These are phyloP conservation scores for Mediolabrus comicus DNA, from an alignment of 108 stramenopile species.

Conservation along the genomic window DNA sequence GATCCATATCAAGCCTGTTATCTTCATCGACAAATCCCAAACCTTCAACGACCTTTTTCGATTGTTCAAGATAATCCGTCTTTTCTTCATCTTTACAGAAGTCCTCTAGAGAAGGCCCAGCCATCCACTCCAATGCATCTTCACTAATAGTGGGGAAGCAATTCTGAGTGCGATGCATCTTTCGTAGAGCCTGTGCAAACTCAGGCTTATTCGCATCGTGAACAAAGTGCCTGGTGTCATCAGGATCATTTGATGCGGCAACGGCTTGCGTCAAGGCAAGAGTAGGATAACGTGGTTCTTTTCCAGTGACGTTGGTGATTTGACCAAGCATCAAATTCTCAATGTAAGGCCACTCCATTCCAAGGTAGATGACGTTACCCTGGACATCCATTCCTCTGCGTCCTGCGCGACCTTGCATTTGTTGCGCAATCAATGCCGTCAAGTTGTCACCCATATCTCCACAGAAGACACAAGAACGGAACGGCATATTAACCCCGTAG, in stretches of 20 bases:
- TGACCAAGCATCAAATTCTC: slow-evolving; percentile 98
- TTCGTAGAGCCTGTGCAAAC: slow-evolving; percentile 72
- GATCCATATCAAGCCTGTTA: slow-evolving; percentile 81
- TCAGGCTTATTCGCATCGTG: slow-evolving; percentile 59
- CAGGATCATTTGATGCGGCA: slow-evolving; percentile 83
- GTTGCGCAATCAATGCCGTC: slow-evolving; percentile 96
- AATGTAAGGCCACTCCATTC: slow-evolving; percentile 96
- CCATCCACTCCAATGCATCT: slow-evolving; percentile 84
- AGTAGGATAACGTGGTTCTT: slow-evolving; percentile 93
- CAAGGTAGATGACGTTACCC: slow-evolving; percentile 97
- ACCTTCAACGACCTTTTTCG: slow-evolving; percentile 62
- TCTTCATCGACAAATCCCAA: slow-evolving; percentile 80
- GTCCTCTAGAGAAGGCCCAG: slow-evolving; percentile 74
- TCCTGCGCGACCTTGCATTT: slow-evolving; percentile 99
- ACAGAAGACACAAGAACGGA: slow-evolving; percentile 98
- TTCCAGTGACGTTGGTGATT: slow-evolving; percentile 93
- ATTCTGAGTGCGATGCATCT: slow-evolving; percentile 69
- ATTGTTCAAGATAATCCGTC: slow-evolving; percentile 70
- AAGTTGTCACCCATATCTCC: slow-evolving; percentile 93
- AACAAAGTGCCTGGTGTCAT: slow-evolving; percentile 69
- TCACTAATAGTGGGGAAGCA: slow-evolving; percentile 84
- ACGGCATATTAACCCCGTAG: slow-evolving; percentile 99
- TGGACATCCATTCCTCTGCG: slow-evolving; percentile 99
- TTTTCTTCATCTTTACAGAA: slow-evolving; percentile 69
- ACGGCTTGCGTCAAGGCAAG: slow-evolving; percentile 90